Conservation (phyloP, 2,329 filamentous ascomycete genomes). For the Beauveria rudraprayagi region DNA sequence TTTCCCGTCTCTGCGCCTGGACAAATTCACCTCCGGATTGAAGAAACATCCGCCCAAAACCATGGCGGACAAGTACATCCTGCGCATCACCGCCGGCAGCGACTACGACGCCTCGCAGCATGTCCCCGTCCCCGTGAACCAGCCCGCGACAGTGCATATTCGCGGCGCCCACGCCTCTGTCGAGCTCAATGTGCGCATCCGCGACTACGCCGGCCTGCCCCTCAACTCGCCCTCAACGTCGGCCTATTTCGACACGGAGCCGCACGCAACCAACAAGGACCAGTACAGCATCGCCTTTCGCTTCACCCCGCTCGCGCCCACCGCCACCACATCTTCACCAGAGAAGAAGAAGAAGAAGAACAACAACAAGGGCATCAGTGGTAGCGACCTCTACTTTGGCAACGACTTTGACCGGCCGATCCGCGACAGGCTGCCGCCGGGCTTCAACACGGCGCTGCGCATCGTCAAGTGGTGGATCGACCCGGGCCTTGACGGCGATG, state of each 20-base stretch:
- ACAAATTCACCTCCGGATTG: too few species aligned
- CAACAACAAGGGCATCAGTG: slow-evolving; percentile 45
- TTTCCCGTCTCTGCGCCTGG: too few species aligned
- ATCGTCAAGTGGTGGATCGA: slow-evolving; percentile 89
- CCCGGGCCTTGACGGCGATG: slow-evolving; percentile 82
- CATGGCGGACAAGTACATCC: slow-evolving; percentile 66
- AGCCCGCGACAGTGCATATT: slow-evolving; percentile 52
- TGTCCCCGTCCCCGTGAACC: slow-evolving; percentile 67
- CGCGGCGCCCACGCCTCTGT: slow-evolving; percentile 55
- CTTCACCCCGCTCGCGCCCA: slow-evolving; percentile 48
- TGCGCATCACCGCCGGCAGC: slow-evolving; percentile 75
- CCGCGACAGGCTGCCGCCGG: slow-evolving; percentile 73
- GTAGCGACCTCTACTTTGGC: slow-evolving; percentile 74
- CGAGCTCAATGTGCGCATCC: slow-evolving; percentile 67
- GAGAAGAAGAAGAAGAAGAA: too few species aligned
- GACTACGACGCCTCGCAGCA: slow-evolving; percentile 69
- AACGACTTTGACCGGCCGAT: slow-evolving; percentile 95
- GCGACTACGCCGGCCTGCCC: slow-evolving; percentile 62
- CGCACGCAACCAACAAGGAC: slow-evolving; percentile 59
- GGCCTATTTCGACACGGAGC: slow-evolving; percentile 66
- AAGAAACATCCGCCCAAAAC: neutral
- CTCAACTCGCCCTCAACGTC: slow-evolving; percentile 58
- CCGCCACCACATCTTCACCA: neutral
- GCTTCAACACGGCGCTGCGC: slow-evolving; percentile 75
- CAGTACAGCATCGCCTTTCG: slow-evolving; percentile 79